Evolutionary conservation across 306 rosid genomes (phyloP).

Genomic region (Crotalaria pallida): DNA sequence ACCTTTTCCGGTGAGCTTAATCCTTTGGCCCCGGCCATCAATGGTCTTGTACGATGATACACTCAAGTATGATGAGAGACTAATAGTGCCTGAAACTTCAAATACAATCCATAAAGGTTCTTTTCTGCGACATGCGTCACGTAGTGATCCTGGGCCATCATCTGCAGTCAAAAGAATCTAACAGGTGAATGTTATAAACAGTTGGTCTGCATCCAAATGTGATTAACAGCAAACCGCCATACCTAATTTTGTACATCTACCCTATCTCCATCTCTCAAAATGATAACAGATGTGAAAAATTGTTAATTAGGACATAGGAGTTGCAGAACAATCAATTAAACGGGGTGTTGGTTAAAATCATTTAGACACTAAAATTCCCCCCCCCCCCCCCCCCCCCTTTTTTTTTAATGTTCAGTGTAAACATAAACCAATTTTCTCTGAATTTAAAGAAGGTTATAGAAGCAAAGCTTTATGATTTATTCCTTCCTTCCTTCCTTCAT

Average conservation of each 20-base stretch:
- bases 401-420: background rate
- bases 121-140: constrained; percentile 68
- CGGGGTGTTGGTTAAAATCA: background rate
- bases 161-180: constrained; percentile 39
- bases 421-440: background rate
- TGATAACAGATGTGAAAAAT: background rate
- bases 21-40: constrained; percentile 82
- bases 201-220: background rate
- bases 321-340: background rate
- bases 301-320: background rate
- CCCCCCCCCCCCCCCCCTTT: no score
- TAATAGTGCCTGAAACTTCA: constrained; percentile 73
- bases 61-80: constrained; percentile 62
- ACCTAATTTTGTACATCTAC: background rate
- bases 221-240: background rate
- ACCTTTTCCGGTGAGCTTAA: constrained; percentile 77
- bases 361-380: background rate
- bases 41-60: constrained; percentile 80
- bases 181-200: background rate
- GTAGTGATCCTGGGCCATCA: constrained; percentile 95
- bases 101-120: constrained; percentile 93
- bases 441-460: background rate
- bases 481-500: no score
- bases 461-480: background rate
- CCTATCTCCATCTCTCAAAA: background rate